phyloP scores from a whole-genome alignment of 1,284 basidiomycete genomes.

The Leccinum variabile region DNA sequence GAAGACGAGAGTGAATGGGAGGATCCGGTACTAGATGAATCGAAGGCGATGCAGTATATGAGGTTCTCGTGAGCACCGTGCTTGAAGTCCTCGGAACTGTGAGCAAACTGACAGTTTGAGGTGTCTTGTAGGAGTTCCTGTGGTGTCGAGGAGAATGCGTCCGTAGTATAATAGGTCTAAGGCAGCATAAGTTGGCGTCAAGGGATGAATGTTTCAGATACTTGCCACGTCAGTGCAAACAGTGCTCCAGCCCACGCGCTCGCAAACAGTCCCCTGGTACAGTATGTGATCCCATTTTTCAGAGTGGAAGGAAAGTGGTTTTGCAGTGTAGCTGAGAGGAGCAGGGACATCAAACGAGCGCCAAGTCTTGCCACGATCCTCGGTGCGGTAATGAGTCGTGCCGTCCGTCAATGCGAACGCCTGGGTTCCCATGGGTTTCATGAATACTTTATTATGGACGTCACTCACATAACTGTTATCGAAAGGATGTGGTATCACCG shows the following conservation, averaged over 20 bases:
- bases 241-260: conserved; percentile 55
- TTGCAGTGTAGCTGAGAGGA: conserved; percentile 55
- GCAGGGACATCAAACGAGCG: conserved; percentile 71
- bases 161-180: conserved; percentile 81
- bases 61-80: conserved; percentile 70
- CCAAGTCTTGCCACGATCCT: conserved; percentile 86
- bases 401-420: conserved; percentile 80
- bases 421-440: conserved; percentile 38
- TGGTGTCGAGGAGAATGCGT: conserved; percentile 69
- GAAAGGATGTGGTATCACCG: conserved; percentile 88
- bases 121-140: conserved; percentile 67
- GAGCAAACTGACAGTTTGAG: conserved; percentile 82
- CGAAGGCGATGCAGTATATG: conserved; percentile 87
- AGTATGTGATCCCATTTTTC: conserved; percentile 77
- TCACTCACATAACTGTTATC: conserved; percentile 69
- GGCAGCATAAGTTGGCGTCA: conserved; percentile 4
- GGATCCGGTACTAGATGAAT: conserved; percentile 51
- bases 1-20: conserved; percentile 62
- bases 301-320: conserved; percentile 84
- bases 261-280: conserved; percentile 81
- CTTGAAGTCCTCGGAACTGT: conserved; percentile 76
- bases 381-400: conserved; percentile 80
- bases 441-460: not conserved
- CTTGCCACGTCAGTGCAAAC: conserved; percentile 77
- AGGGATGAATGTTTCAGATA: conserved; percentile 16